Percentiles rank a stretch among this genome's conserved stretches.
Conservation (phyloP, 192 early-diverging fungal genomes). For the Bifiguratus adelaidae region DNA sequence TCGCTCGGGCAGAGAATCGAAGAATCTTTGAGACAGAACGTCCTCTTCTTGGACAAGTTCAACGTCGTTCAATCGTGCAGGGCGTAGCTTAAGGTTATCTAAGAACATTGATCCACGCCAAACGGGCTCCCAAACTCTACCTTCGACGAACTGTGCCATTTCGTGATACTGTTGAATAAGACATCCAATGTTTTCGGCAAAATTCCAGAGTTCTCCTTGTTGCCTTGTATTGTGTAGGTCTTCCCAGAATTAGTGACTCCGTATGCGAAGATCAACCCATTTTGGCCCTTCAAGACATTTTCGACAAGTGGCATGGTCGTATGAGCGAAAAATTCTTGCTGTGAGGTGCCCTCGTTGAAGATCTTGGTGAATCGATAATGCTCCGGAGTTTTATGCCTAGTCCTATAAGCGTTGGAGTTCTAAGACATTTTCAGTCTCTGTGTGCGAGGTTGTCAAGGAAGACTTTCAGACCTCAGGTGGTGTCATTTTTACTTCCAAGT, state of each 20-base stretch:
- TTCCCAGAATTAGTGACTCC: slow-evolving; percentile 66
- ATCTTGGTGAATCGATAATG: slow-evolving; percentile 49
- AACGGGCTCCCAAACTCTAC: slow-evolving; percentile 1
- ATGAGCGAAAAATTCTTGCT: slow-evolving; percentile 45
- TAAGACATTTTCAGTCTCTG: not conserved
- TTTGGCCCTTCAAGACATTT: slow-evolving; percentile 42
- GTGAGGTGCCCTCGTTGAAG: slow-evolving; percentile 26
- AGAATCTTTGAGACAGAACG: too few species aligned
- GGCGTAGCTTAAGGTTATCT: too few species aligned
- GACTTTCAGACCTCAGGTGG: slow-evolving; percentile 17
- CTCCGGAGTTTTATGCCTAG: slow-evolving; percentile 17
- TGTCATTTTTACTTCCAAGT: slow-evolving; percentile 25
- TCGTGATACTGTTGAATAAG: slow-evolving; percentile 36
- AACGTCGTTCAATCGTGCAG: too few species aligned
- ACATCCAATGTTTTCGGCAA: slow-evolving; percentile 47
- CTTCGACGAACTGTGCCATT: slow-evolving; percentile 10
- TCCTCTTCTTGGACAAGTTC: too few species aligned
- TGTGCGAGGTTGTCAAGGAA: not conserved
- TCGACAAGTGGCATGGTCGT: slow-evolving; percentile 42
- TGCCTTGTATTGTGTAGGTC: slow-evolving; percentile 55
- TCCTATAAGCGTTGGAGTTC: slow-evolving; percentile 16
- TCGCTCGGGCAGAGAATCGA: too few species aligned
- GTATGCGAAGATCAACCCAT: slow-evolving; percentile 58
- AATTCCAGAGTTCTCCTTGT: slow-evolving; percentile 29
- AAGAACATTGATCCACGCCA: not conserved